These are phyloP conservation scores for Aspergillus oerlinghausenensis DNA, from an alignment of 2,329 filamentous ascomycete species.

Conservation along the genomic window DNA sequence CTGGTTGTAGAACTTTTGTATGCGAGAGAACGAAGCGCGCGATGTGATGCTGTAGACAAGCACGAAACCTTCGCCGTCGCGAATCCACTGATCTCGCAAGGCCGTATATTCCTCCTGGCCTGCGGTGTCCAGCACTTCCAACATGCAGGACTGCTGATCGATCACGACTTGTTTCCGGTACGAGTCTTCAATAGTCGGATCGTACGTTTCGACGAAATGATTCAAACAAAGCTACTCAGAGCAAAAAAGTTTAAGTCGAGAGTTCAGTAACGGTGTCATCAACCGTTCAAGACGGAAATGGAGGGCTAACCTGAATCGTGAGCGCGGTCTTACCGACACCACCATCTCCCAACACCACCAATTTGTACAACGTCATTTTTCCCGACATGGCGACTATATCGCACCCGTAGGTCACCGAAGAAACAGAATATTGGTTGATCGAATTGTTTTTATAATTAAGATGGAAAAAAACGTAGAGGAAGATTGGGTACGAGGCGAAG, in stretches of 20 bases:
- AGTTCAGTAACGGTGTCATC: neutral
- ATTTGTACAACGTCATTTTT: constrained; percentile 92
- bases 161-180: constrained; percentile 74
- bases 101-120: constrained; percentile 99
- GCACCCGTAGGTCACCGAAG: neutral
- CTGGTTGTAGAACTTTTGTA: constrained; percentile 93
- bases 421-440: neutral
- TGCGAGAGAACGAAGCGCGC: constrained; percentile 87
- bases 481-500: neutral
- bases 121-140: constrained; percentile 94
- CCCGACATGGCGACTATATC: constrained; percentile 63
- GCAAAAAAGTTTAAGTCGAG: constrained; percentile 3
- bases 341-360: constrained; percentile 92
- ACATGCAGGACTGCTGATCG: constrained; percentile 91
- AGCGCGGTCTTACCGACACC: constrained; percentile 91
- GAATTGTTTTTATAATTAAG: neutral
- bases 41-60: constrained; percentile 98
- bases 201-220: constrained; percentile 93
- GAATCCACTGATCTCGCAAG: constrained; percentile 94
- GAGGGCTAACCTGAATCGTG: constrained; percentile 65
- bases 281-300: neutral
- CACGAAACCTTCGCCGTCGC: constrained; percentile 95
- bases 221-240: constrained; percentile 75
- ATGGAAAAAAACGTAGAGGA: neutral
- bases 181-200: constrained; percentile 65